Evolutionary conservation across 1,284 basidiomycete genomes (phyloP).

Genomic region (Moniliophthora roreri): DNA sequence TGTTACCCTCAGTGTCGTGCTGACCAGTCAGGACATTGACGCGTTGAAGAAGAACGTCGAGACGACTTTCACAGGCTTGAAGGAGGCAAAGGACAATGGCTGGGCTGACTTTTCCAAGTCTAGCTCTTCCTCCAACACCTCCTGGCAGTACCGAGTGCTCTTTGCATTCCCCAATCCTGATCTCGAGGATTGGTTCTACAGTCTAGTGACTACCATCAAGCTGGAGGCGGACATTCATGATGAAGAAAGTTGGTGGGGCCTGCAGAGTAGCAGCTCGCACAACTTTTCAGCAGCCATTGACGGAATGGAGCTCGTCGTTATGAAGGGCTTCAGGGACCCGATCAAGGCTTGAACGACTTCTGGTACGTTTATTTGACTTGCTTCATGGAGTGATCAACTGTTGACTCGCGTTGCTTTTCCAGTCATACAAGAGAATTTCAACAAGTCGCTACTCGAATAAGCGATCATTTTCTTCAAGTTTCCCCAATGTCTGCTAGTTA

Average conservation of each 20-base stretch:
- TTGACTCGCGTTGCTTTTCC: too few species aligned
- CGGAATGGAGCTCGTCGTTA: constrained; percentile 4
- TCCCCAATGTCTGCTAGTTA: too few species aligned
- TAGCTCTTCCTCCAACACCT: neutral
- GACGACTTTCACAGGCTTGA: constrained; percentile 2
- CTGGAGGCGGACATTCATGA: constrained; percentile 6
- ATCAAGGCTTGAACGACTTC: too few species aligned
- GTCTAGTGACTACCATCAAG: constrained; percentile 5
- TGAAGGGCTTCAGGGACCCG: constrained; percentile 3
- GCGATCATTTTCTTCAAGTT: too few species aligned
- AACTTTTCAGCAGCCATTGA: constrained; percentile 1
- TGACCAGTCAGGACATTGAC: neutral
- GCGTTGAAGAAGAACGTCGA: neutral
- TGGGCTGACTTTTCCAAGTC: constrained; percentile 6
- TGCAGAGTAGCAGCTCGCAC: neutral
- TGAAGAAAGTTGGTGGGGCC: neutral
- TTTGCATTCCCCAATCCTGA: constrained; percentile 3
- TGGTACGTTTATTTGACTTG: too few species aligned
- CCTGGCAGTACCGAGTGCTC: constrained; percentile 4
- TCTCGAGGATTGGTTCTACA: neutral
- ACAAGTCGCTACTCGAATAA: too few species aligned
- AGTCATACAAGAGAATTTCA: too few species aligned
- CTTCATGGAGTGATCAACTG: too few species aligned
- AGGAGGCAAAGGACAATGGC: constrained; percentile 4
- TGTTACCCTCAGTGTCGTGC: neutral